These are phyloP conservation scores for Globisporangium paddicum DNA, from an alignment of 352 stramenopile genomes.

Conservation along the genomic window DNA sequence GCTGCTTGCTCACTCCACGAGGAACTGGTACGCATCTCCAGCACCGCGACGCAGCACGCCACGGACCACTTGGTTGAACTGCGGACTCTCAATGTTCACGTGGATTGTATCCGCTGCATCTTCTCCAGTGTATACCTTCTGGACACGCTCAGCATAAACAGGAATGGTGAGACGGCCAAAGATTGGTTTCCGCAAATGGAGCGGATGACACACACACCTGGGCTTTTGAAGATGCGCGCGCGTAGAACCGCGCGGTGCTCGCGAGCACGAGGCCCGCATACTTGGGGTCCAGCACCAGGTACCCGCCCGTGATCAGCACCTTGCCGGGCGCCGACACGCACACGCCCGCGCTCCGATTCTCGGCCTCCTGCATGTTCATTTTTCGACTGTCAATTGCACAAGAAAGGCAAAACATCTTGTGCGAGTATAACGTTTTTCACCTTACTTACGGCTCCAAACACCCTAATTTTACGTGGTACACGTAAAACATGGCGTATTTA, in stretches of 20 bases:
- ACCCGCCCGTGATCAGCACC: slow-evolving; percentile 94
- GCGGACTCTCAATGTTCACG: slow-evolving; percentile 81
- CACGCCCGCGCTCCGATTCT: slow-evolving; percentile 7
- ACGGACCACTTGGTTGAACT: slow-evolving; percentile 77
- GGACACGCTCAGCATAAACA: too few species aligned
- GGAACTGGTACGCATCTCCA: slow-evolving; percentile 20
- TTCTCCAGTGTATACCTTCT: not conserved
- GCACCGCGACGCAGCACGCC: slow-evolving; percentile 25
- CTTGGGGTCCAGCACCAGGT: slow-evolving; percentile 92
- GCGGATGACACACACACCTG: not conserved
- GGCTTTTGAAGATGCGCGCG: slow-evolving; percentile 25
- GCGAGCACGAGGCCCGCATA: slow-evolving; percentile 91
- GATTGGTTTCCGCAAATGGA: not conserved
- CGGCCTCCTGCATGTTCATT: too few species aligned
- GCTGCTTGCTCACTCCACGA: slow-evolving; percentile 19
- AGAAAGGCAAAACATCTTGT: too few species aligned
- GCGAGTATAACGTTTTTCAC: not conserved
- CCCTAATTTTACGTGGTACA: not conserved
- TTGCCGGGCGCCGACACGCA: slow-evolving; percentile 95
- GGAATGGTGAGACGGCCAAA: not conserved
- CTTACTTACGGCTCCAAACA: not conserved
- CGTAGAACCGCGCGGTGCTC: slow-evolving; percentile 92
- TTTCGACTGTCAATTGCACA: too few species aligned
- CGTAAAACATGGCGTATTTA: not conserved
- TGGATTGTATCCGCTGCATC: slow-evolving; percentile 2